phyloP scores from a whole-genome alignment of 805 yeast species.

The Metschnikowia bowlesiae region DNA sequence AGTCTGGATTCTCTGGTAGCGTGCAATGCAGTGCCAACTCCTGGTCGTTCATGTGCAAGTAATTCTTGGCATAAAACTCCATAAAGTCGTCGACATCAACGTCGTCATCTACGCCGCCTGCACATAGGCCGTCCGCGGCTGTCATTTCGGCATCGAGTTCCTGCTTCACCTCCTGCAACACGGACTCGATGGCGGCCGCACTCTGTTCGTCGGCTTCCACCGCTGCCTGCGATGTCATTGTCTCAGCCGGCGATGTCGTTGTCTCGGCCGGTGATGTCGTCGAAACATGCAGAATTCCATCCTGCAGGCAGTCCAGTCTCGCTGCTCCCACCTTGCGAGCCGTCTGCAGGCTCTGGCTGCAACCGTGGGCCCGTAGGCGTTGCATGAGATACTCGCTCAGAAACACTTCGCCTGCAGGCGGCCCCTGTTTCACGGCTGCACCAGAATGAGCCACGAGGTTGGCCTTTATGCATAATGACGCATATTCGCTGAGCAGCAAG shows the following conservation, averaged over 20 bases:
- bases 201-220: not conserved
- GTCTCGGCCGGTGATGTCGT: not conserved
- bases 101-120: slow-evolving; percentile 7
- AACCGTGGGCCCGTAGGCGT: not conserved
- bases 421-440: not conserved
- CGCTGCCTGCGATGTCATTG: too few species aligned
- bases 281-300: not conserved
- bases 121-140: not conserved
- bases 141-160: not conserved
- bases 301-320: not conserved
- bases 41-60: slow-evolving; percentile 5
- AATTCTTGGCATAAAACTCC: slow-evolving; percentile 12
- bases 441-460: not conserved
- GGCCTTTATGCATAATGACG: not conserved
- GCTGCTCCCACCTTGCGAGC: not conserved
- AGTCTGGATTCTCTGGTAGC: slow-evolving; percentile 3
- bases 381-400: slow-evolving; percentile 5
- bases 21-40: slow-evolving; percentile 8
- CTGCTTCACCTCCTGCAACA: not conserved
- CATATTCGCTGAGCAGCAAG: not conserved
- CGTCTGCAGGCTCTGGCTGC: not conserved
- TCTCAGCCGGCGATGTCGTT: too few species aligned
- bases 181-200: not conserved
- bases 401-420: not conserved
- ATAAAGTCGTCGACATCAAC: slow-evolving; percentile 14